Evolutionary conservation across 2,329 filamentous ascomycete species (phyloP).

Genomic region (Alternaria hordeiaustralica): DNA sequence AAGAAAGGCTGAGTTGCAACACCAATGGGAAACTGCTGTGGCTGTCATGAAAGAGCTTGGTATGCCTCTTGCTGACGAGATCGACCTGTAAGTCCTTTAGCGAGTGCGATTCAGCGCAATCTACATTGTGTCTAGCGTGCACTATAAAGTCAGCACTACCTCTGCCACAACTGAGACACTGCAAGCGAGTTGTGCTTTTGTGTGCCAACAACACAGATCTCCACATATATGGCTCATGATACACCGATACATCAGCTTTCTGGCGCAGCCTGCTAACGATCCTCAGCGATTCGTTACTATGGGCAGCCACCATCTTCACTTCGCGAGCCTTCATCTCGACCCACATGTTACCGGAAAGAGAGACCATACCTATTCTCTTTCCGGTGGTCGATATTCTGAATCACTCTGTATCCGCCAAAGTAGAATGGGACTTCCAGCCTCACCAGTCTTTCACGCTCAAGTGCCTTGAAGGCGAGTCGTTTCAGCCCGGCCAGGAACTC

Average conservation of each 20-base stretch:
- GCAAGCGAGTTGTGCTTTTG: neutral
- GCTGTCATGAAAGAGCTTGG: conserved; percentile 25
- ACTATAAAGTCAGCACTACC: conserved; percentile 1
- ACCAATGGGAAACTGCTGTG: conserved; percentile 35
- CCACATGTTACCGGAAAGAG: conserved; percentile 35
- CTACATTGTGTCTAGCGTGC: neutral
- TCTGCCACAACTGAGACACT: neutral
- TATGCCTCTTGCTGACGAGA: conserved; percentile 20
- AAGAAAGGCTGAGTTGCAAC: conserved; percentile 23
- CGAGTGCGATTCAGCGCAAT: neutral
- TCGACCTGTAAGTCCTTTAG: conserved; percentile 33
- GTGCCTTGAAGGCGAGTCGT: conserved; percentile 42
- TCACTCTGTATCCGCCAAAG: conserved; percentile 54
- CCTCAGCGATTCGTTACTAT: conserved; percentile 55
- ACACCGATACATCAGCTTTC: neutral
- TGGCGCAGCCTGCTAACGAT: conserved; percentile 20
- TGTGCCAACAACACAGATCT: neutral
- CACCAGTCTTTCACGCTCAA: conserved; percentile 48
- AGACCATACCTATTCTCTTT: conserved; percentile 53
- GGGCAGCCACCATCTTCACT: conserved; percentile 60
- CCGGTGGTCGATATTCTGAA: conserved; percentile 59
- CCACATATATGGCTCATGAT: conserved; percentile 1
- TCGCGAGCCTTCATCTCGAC: conserved; percentile 59
- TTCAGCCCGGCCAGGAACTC: conserved; percentile 51
- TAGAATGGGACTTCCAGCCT: conserved; percentile 53